A percentile compares a stretch with the other conserved stretches of the same genome.
phyloP scores from a whole-genome alignment of 2,329 filamentous ascomycete genomes.

The Byssochlamys sp. region DNA sequence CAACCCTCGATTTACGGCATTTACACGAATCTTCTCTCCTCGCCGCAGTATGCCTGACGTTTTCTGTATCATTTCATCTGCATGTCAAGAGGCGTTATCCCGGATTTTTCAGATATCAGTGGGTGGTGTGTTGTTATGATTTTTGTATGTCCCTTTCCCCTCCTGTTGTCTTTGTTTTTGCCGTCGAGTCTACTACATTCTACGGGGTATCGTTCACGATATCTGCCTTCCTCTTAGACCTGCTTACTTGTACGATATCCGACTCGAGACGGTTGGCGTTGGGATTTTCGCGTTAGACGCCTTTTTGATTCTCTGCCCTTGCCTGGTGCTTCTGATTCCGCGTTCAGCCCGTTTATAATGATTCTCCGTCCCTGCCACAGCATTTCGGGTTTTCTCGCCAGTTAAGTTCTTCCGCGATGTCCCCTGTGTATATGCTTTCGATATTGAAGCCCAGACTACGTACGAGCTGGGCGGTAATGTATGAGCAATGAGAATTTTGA shows the following conservation, averaged over 20 bases:
- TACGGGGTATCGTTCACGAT: constrained; percentile 8
- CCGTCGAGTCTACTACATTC: constrained; percentile 1
- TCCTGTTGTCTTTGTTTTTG: constrained; percentile 6
- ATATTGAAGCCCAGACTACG: neutral
- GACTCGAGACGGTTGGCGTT: constrained; percentile 10
- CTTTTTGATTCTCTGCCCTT: constrained; percentile 9
- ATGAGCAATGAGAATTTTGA: neutral
- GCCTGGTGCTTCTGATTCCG: constrained; percentile 11
- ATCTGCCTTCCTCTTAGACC: constrained; percentile 12
- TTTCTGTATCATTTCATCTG: constrained; percentile 2
- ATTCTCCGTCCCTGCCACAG: constrained; percentile 6
- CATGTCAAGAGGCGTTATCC: neutral
- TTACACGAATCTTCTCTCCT: constrained; percentile 2
- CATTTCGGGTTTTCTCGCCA: neutral
- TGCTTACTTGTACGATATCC: constrained; percentile 16
- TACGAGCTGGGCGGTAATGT: neutral
- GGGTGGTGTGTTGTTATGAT: neutral
- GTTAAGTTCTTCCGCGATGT: neutral
- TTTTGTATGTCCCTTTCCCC: constrained; percentile 6
- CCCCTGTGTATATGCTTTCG: neutral
- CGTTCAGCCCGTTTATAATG: constrained; percentile 3
- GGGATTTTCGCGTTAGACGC: constrained; percentile 7
- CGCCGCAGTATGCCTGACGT: neutral
- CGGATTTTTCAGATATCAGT: neutral
- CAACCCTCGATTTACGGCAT: constrained; percentile 15